Evolutionary conservation across 345 rosid genomes (phyloP), one percentile per base, ranked within the genome.

Genomic region (Gynandropsis gynandra): DNA sequence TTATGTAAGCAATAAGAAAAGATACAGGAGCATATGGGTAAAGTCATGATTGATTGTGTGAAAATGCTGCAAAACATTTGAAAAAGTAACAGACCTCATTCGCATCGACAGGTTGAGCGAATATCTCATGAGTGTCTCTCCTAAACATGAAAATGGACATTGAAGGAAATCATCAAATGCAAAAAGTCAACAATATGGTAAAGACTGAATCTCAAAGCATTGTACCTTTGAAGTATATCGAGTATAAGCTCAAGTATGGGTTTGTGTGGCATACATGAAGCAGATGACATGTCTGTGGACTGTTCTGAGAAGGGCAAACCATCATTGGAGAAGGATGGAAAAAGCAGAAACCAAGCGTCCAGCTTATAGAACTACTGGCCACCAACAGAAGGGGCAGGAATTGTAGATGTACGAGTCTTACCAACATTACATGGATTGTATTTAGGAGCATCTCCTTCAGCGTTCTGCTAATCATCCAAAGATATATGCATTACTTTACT

Each of bases 141-240:
- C 87, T 83, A 51, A 45, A 56, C 10, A 56, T 29, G 10, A n/a
- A 27, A 35, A 56, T 34, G 17, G 55, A 39, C 10, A 46, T 10
- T 15, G 41, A 19, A 32, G 38, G 32, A 10, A 10, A 8, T 37
- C 41, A 27, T 18, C 45, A n/a, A 16, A 42, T 11, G 37, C 13
- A 13, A n/a, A n/a, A n/a, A n/a, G n/a, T n/a, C n/a, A n/a, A n/a
- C 15, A 16, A 16, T n/a, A 43, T 47, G 21, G 16, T 7, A 21
- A 67, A 34, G 8, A 34, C 38, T 7, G 39, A 18, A 48, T 29
- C 21, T 46, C 31, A 46, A n/a, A n/a, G n/a, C n/a, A n/a, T n/a
- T n/a, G n/a, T n/a, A 82, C 90, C 83, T 80, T 59, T 83, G 90
- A 36, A 83, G 62, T 34, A 70, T 43, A 52, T 83, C 79, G 8